A percentile compares a stretch with the other conserved stretches of the same genome.
These are phyloP conservation scores for Panicum virgatum DNA, from an alignment of 202 grass and related monocot species.

Conservation along the genomic window DNA sequence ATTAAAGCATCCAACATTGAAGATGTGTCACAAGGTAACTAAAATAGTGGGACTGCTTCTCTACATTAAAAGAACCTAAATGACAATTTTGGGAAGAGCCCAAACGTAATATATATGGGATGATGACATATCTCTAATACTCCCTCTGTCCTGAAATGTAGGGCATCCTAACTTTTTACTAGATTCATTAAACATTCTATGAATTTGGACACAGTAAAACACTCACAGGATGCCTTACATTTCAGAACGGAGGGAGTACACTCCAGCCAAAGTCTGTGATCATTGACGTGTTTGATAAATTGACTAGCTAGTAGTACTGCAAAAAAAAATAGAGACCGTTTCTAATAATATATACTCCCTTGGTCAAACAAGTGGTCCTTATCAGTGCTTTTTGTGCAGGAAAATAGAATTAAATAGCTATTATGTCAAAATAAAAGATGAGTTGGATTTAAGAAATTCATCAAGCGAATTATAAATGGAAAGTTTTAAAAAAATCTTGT, in stretches of 20 bases:
- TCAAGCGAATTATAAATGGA: neutral
- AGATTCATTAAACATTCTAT: too few relatives aligned
- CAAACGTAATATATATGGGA: neutral
- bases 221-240: too few relatives aligned
- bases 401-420: neutral
- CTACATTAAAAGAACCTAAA: too few relatives aligned
- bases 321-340: neutral
- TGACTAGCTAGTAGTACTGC: neutral
- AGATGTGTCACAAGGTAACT: neutral
- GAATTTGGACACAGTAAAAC: too few relatives aligned
- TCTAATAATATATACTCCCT: neutral
- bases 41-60: neutral
- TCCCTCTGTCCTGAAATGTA: too few relatives aligned
- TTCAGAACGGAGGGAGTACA: too few relatives aligned
- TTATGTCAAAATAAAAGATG: neutral
- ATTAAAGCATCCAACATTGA: neutral
- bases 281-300: neutral
- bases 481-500: neutral
- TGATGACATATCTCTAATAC: neutral
- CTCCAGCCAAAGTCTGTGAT: neutral
- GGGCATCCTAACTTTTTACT: too few relatives aligned
- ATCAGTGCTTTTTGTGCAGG: neutral
- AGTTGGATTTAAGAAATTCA: neutral
- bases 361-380: neutral
- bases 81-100: neutral